Percentiles rank a stretch among this genome's conserved stretches.
These are phyloP conservation scores for Aspergillus texensis DNA, from an alignment of 2,329 filamentous ascomycete species.

Conservation along the genomic window DNA sequence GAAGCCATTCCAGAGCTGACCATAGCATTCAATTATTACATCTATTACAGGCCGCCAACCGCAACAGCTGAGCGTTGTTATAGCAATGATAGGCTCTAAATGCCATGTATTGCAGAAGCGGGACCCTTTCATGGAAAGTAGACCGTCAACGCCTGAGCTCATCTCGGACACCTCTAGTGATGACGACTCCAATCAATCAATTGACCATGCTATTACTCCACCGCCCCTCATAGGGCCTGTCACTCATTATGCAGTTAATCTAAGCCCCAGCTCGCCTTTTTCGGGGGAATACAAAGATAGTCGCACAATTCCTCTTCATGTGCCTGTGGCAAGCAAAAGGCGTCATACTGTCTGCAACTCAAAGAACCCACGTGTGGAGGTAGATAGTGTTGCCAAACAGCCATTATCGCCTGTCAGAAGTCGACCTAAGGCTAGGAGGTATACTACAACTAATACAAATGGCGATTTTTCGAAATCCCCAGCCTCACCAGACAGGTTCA, in stretches of 20 bases:
- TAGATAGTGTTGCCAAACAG: background rate
- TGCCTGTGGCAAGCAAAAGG: background rate
- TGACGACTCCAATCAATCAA: conserved; percentile 8
- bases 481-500: conserved; percentile 60
- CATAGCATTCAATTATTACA: conserved; percentile 1
- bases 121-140: background rate
- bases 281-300: background rate
- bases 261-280: conserved; percentile 2
- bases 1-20: conserved; percentile 6
- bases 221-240: conserved; percentile 8
- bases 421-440: conserved; percentile 20
- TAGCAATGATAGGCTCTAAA: background rate
- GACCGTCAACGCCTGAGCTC: conserved; percentile 12
- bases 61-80: conserved; percentile 1
- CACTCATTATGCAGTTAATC: conserved; percentile 9
- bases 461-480: conserved; percentile 23
- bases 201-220: conserved; percentile 8
- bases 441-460: conserved; percentile 13
- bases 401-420: conserved; percentile 14
- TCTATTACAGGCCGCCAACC: conserved; percentile 1
- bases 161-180: conserved; percentile 13
- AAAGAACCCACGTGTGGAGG: background rate
- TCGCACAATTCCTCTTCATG: background rate
- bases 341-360: background rate
- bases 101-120: conserved; percentile 30